phyloP scores from a whole-genome alignment of 192 early-diverging fungal genomes.

The Mortierella hygrophila region DNA sequence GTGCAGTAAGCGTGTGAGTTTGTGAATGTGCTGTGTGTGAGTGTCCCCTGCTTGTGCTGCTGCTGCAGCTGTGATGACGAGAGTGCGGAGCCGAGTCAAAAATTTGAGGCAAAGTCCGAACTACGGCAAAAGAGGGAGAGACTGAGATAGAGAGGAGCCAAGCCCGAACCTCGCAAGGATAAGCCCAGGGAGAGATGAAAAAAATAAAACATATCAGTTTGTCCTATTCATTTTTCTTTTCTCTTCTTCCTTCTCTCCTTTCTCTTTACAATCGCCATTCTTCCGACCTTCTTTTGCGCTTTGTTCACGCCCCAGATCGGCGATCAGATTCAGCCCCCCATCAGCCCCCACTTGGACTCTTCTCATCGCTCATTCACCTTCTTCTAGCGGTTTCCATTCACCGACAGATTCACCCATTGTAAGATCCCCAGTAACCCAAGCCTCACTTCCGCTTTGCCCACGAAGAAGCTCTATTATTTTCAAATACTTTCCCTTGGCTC shows the following conservation, averaged over 20 bases:
- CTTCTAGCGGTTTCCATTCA: not conserved
- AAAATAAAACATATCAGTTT: not conserved
- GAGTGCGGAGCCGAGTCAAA: slow-evolving; percentile 4
- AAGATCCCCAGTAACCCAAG: not conserved
- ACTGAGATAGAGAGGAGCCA: not conserved
- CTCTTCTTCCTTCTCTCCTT: not conserved
- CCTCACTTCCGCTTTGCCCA: not conserved
- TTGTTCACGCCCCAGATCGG: slow-evolving; percentile 1
- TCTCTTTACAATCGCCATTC: not conserved
- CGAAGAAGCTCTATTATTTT: not conserved
- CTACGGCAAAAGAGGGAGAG: too few relatives aligned
- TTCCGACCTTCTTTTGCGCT: not conserved
- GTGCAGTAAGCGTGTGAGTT: not conserved
- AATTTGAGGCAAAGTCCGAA: not conserved
- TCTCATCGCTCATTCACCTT: not conserved
- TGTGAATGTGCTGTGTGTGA: not conserved
- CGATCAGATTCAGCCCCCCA: not conserved
- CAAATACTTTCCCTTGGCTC: not conserved
- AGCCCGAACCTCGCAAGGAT: not conserved
- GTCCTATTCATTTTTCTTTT: not conserved
- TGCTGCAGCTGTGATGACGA: not conserved
- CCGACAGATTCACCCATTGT: not conserved
- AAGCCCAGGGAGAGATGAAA: not conserved
- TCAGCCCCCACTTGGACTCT: not conserved
- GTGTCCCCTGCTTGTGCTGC: too few relatives aligned